Evolutionary conservation across 768 basidiomycete species (phyloP), one percentile per base, ranked within the genome.

Genomic region (Clavulina sp.): DNA sequence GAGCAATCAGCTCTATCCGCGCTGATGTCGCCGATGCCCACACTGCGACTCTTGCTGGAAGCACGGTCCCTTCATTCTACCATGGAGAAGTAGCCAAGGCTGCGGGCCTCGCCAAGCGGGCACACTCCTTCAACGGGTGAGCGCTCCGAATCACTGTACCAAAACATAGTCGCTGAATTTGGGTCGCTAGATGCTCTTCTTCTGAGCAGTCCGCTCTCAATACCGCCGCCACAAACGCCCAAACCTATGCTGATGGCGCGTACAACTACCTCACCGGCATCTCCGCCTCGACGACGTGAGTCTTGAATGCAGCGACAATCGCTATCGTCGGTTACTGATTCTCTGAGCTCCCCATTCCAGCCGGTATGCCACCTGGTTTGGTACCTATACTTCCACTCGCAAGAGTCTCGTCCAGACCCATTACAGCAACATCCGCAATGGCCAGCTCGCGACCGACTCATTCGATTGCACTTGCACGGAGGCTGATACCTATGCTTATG

Each of bases 401-500:
- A 26, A 18, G 18, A 9, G 13, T 13, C 9, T 23, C 24, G 43
- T 46, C 23, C 16, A 18, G 24, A n/a, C 43, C 13, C 43, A 46
- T 26, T 46, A 13, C 43, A 46, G 23, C 34, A 38, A 46, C 24
- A 46, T 46, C 43, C 43, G 43, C 9, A 46, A 46, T 24, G 23
- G 43, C 43, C 23, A 13, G 9, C 43, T 46, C 13, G 9, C 7
- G 34, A 54, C 16, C 24, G 21, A 48, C 40, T 55, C 55, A 5
- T 56, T 41, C 31, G 54, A 56, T 32, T 56, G 56, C 49, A 30
- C 32, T 7, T 56, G 54, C 36, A 48, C 36, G 23, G 54, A 56
- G 9, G 6, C 5, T 3, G 55, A 50, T 21, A 54, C 48, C 4
- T 56, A 31, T 34, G 56, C 56, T 5, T 56, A 55, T 43, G 54